Evolutionary conservation across 257 asterid genomes (phyloP).

Genomic region (Nicotiana benthamiana): DNA sequence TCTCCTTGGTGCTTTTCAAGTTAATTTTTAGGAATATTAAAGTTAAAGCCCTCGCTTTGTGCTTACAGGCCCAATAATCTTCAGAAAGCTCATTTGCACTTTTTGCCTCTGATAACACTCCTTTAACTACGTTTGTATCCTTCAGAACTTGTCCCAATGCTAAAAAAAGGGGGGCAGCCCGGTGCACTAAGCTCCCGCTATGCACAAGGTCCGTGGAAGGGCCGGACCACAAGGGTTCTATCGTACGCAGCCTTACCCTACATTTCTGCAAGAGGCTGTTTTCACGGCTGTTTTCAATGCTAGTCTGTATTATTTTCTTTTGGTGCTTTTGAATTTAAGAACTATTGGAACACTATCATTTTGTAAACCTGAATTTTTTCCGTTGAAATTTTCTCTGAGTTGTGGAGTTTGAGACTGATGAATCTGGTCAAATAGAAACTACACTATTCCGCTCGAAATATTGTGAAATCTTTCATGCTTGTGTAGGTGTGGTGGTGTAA

Average conservation of each 20-base stretch:
- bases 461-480: not conserved
- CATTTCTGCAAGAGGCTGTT: no score
- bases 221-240: no score
- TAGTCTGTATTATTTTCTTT: not conserved
- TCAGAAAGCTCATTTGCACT: no score
- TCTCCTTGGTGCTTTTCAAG: not conserved
- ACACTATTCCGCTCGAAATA: not conserved
- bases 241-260: no score
- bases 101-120: no score
- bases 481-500: conserved; percentile 95
- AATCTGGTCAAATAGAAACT: not conserved
- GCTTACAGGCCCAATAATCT: no score
- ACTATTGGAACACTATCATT: not conserved
- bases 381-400: not conserved
- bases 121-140: no score
- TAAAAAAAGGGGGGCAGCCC: no score
- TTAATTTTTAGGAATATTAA: not conserved
- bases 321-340: not conserved
- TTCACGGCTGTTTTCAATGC: not conserved
- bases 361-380: not conserved
- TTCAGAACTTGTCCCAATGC: not conserved
- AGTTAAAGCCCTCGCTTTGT: no score
- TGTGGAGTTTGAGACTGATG: not conserved
- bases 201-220: no score
- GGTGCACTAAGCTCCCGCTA: no score